Evolutionary conservation across 768 basidiomycete genomes (phyloP).

Genomic region (Coprinopsis marcescibilis): DNA sequence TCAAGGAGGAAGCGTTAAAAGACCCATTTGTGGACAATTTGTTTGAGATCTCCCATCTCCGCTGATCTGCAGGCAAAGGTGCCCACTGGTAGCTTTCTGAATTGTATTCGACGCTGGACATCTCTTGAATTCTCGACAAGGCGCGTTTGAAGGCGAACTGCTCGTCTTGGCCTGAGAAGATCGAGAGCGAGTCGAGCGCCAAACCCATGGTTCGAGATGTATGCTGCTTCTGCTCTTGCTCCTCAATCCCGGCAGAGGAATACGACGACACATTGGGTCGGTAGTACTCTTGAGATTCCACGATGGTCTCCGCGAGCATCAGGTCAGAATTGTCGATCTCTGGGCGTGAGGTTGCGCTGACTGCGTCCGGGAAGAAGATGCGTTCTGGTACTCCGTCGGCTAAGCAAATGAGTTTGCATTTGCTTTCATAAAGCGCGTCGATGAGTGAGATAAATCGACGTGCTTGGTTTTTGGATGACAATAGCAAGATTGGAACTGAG

Average conservation of each 20-base stretch:
- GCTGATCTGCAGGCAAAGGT: constrained; percentile 24
- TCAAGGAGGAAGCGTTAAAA: too few species aligned
- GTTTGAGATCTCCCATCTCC: constrained; percentile 13
- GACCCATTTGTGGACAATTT: too few species aligned
- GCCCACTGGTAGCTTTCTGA: constrained; percentile 25
- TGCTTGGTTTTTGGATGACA: constrained; percentile 53
- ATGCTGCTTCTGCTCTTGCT: not conserved
- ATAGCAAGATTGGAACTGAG: constrained; percentile 41
- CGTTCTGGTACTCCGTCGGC: constrained; percentile 35
- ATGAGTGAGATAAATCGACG: constrained; percentile 55
- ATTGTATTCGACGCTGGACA: constrained; percentile 38
- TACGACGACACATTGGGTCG: constrained; percentile 54
- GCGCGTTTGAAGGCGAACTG: constrained; percentile 60
- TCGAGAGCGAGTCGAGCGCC: constrained; percentile 42
- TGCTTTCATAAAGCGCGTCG: constrained; percentile 50
- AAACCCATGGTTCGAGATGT: too few species aligned
- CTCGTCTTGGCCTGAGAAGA: constrained; percentile 58
- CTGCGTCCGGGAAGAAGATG: constrained; percentile 53
- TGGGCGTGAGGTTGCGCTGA: not conserved
- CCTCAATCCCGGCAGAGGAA: constrained; percentile 9
- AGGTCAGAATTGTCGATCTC: constrained; percentile 25
- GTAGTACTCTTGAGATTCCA: constrained; percentile 44
- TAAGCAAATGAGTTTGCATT: constrained; percentile 30
- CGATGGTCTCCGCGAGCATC: constrained; percentile 40
- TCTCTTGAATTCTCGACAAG: constrained; percentile 52